A percentile compares a stretch with the other conserved stretches of the same genome.
These are phyloP conservation scores for Circinella minor DNA, from an alignment of 371 early-diverging fungal genomes.

Conservation along the genomic window DNA sequence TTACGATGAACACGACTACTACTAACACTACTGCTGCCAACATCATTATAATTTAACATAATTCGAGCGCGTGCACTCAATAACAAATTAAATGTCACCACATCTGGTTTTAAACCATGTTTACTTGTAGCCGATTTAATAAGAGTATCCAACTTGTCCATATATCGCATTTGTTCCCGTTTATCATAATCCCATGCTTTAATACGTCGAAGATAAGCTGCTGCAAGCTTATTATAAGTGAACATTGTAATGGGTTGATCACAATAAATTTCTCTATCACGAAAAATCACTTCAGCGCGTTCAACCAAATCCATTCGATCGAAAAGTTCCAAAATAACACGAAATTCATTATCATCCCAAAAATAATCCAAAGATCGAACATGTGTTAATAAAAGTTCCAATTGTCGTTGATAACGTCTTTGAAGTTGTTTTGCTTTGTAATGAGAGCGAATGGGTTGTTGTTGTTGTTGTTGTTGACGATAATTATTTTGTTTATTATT, in stretches of 20 bases:
- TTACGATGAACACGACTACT: too few relatives aligned
- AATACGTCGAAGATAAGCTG: slow-evolving; percentile 34
- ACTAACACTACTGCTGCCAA: too few relatives aligned
- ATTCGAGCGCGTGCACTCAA: slow-evolving; percentile 30
- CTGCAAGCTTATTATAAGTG: slow-evolving; percentile 35
- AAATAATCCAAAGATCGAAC: slow-evolving; percentile 11
- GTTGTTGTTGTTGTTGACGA: neutral
- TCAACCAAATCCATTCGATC: slow-evolving; percentile 31
- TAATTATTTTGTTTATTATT: neutral
- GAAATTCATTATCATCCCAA: slow-evolving; percentile 30
- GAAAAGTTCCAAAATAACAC: slow-evolving; percentile 30
- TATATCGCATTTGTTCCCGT: slow-evolving; percentile 20
- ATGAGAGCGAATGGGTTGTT: neutral
- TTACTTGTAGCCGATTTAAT: slow-evolving; percentile 24
- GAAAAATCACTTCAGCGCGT: slow-evolving; percentile 36
- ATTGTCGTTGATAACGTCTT: slow-evolving; percentile 21
- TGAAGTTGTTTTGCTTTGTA: slow-evolving; percentile 15
- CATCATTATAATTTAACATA: slow-evolving; percentile 4
- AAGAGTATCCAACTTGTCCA: slow-evolving; percentile 29
- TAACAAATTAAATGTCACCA: slow-evolving; percentile 34
- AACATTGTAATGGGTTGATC: slow-evolving; percentile 16
- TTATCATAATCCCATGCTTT: slow-evolving; percentile 19
- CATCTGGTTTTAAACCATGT: slow-evolving; percentile 24
- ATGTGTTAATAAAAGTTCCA: slow-evolving; percentile 28
- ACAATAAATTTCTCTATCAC: slow-evolving; percentile 28